Conservation (phyloP, 306 rosid genomes). For the Medicago lupulina region DNA sequence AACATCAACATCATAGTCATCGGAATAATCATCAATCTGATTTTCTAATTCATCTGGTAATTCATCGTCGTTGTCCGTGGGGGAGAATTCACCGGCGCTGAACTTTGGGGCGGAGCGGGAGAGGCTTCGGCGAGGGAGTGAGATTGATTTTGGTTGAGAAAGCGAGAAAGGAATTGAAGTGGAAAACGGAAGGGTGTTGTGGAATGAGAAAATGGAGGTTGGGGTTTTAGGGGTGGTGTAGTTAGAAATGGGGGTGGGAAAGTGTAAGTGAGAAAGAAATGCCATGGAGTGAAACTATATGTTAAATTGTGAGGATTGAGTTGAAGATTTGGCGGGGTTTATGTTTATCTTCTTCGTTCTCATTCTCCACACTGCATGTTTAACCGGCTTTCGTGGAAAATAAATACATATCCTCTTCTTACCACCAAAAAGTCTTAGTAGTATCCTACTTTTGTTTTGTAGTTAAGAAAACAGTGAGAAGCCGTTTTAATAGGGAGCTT, state of each 20-base stretch:
- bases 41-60: neutral
- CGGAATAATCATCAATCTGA: conserved; percentile 40
- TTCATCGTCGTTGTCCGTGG: conserved; percentile 37
- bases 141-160: conserved; percentile 14
- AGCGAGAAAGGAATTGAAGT: conserved; percentile 13
- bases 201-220: conserved; percentile 35
- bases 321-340: conserved; percentile 52
- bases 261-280: conserved; percentile 38
- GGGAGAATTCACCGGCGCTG: conserved; percentile 37
- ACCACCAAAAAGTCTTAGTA: no score
- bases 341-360: conserved; percentile 46
- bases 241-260: conserved; percentile 38
- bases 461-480: no score
- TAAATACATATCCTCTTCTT: no score
- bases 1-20: conserved; percentile 50
- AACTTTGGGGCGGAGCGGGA: conserved; percentile 26
- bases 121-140: conserved; percentile 43
- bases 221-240: conserved; percentile 47
- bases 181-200: conserved; percentile 32
- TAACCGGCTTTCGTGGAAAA: no score
- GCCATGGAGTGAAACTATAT: conserved; percentile 42
- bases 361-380: no score
- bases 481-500: no score
- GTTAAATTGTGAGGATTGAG: conserved; percentile 5
- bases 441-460: no score